Evolutionary conservation across 2,329 filamentous ascomycete species (phyloP).

Genomic region (Penicillium sp.): DNA sequence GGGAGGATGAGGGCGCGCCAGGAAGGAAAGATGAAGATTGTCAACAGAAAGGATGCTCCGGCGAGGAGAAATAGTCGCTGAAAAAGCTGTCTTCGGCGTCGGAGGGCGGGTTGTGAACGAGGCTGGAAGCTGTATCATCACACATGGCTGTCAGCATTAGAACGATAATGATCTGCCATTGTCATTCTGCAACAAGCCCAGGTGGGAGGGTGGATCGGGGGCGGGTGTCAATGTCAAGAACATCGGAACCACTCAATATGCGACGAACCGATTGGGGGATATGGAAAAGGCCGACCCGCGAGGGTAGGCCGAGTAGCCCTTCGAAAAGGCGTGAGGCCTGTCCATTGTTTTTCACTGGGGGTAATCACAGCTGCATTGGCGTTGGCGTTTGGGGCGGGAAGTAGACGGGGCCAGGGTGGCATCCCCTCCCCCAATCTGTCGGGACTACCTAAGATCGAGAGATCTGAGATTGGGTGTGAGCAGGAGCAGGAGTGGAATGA

Average conservation of each 20-base stretch:
- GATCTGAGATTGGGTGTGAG: not conserved
- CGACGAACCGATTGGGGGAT: slow-evolving; percentile 79
- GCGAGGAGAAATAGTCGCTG: slow-evolving; percentile 66
- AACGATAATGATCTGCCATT: slow-evolving; percentile 1
- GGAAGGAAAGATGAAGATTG: slow-evolving; percentile 77
- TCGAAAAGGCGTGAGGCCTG: slow-evolving; percentile 81
- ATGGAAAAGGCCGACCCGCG: slow-evolving; percentile 79
- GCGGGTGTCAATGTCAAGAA: not conserved
- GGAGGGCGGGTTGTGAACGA: slow-evolving; percentile 72
- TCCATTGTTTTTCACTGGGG: slow-evolving; percentile 68
- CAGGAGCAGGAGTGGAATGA: too few species aligned
- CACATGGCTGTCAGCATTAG: slow-evolving; percentile 1
- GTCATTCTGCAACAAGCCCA: slow-evolving; percentile 3
- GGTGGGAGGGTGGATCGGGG: slow-evolving; percentile 1
- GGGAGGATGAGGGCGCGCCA: slow-evolving; percentile 66
- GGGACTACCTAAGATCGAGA: too few species aligned
- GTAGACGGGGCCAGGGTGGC: slow-evolving; percentile 5
- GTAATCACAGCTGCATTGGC: slow-evolving; percentile 36
- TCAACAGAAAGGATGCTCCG: slow-evolving; percentile 60
- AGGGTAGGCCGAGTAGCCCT: slow-evolving; percentile 73
- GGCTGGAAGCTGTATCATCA: slow-evolving; percentile 73
- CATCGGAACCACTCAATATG: not conserved
- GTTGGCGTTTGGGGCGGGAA: slow-evolving; percentile 16
- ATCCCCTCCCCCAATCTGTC: slow-evolving; percentile 6
- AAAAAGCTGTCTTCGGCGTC: slow-evolving; percentile 74